These are phyloP conservation scores for Omphalotus guepiniiformis DNA, from an alignment of 768 basidiomycete genomes.

Conservation along the genomic window DNA sequence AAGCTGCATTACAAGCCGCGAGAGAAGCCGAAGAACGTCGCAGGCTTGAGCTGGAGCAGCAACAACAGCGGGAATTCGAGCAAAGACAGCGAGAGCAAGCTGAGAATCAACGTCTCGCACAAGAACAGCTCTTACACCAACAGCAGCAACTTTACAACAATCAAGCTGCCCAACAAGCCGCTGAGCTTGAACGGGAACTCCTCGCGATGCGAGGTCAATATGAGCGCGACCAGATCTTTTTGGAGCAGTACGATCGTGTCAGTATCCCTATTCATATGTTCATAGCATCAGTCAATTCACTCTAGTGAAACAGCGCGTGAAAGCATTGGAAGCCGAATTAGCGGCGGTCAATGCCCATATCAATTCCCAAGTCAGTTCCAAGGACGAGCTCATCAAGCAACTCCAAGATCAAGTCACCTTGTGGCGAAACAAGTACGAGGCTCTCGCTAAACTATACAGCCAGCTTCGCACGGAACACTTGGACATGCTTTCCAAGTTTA, in stretches of 20 bases:
- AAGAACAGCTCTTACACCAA: slow-evolving; percentile 82
- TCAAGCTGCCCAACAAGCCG: slow-evolving; percentile 68
- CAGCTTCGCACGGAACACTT: slow-evolving; percentile 96
- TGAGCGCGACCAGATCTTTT: slow-evolving; percentile 94
- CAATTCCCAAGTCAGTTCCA: slow-evolving; percentile 80
- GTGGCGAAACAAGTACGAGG: slow-evolving; percentile 99
- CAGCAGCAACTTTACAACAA: slow-evolving; percentile 80
- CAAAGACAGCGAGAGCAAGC: slow-evolving; percentile 83
- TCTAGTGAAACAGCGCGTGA: slow-evolving; percentile 66
- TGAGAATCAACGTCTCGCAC: slow-evolving; percentile 82
- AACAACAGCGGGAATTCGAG: slow-evolving; percentile 86
- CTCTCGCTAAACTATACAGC: slow-evolving; percentile 96
- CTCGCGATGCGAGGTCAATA: slow-evolving; percentile 95
- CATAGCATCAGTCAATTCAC: slow-evolving; percentile 3
- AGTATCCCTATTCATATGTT: slow-evolving; percentile 22
- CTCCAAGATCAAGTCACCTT: slow-evolving; percentile 94
- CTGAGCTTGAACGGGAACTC: slow-evolving; percentile 86
- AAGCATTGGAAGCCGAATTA: slow-evolving; percentile 90
- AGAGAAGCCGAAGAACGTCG: slow-evolving; percentile 80
- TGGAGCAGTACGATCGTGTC: slow-evolving; percentile 96
- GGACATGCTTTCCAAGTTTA: slow-evolving; percentile 95
- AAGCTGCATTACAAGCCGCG: slow-evolving; percentile 76
- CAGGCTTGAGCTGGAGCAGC: slow-evolving; percentile 72
- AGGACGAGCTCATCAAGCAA: slow-evolving; percentile 94
- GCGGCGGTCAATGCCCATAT: slow-evolving; percentile 70